Evolutionary conservation across 192 early-diverging fungal genomes (phyloP).

Genomic region (Thamnidium elegans): DNA sequence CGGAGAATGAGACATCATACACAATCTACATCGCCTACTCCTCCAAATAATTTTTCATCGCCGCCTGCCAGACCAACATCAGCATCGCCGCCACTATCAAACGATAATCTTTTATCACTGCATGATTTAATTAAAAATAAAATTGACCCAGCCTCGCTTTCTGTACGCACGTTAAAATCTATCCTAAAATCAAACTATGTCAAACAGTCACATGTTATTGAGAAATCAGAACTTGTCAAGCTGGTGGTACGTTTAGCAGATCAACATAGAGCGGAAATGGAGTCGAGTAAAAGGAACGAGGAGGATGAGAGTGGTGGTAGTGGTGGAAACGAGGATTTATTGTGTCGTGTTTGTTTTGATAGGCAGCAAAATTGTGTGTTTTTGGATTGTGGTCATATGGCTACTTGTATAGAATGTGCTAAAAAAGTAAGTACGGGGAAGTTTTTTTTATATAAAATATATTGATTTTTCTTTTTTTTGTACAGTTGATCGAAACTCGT

Average conservation of each 20-base stretch:
- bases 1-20: too few relatives aligned
- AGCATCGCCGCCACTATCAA: background rate
- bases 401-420: conserved; percentile 76
- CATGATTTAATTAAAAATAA: too few relatives aligned
- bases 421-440: conserved; percentile 38
- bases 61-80: background rate
- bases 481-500: conserved; percentile 39
- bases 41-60: background rate
- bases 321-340: conserved; percentile 51
- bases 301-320: conserved; percentile 16
- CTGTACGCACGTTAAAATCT: conserved; percentile 65
- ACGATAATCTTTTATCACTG: too few relatives aligned
- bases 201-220: conserved; percentile 63
- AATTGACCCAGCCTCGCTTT: conserved; percentile 53
- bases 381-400: conserved; percentile 84
- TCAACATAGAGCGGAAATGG: conserved; percentile 26
- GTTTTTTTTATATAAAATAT: background rate
- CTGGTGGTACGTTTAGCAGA: conserved; percentile 63
- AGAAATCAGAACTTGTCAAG: conserved; percentile 72
- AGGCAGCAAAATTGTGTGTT: conserved; percentile 78
- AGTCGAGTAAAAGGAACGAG: conserved; percentile 49
- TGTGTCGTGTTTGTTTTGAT: conserved; percentile 85
- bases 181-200: conserved; percentile 65
- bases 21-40: background rate
- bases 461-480: conserved; percentile 8